Evolutionary conservation across 164 flowering plant genomes (phyloP).

Genomic region (Amborella trichopoda): DNA sequence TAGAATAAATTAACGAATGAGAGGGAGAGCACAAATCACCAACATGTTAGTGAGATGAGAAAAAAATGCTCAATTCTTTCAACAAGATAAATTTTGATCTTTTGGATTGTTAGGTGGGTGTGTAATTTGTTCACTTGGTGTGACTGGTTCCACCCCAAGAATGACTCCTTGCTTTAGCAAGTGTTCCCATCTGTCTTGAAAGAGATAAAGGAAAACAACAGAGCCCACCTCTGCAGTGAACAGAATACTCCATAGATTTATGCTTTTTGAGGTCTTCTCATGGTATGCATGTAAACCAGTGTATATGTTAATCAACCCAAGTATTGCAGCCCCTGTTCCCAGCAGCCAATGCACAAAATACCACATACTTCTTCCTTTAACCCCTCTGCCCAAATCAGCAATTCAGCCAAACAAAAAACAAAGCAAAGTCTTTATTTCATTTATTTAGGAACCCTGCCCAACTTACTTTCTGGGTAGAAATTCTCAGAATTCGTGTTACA

Average conservation of each 20-base stretch:
- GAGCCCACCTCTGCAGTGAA: constrained; percentile 47
- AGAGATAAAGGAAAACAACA: constrained; percentile 44
- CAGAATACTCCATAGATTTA: constrained; percentile 35
- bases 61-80: too few relatives aligned
- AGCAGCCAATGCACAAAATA: constrained; percentile 62
- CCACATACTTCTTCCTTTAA: constrained; percentile 50
- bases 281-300: constrained; percentile 65
- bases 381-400: constrained; percentile 39
- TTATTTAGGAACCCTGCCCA: too few relatives aligned
- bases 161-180: constrained; percentile 35
- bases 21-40: too few relatives aligned
- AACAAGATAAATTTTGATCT: too few relatives aligned
- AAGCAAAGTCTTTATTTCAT: too few relatives aligned
- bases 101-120: too few relatives aligned
- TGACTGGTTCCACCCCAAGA: constrained; percentile 17
- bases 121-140: constrained; percentile 17
- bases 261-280: constrained; percentile 29
- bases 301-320: constrained; percentile 60
- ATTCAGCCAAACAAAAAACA: too few relatives aligned
- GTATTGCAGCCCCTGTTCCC: constrained; percentile 42
- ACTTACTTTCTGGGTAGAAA: too few relatives aligned
- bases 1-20: too few relatives aligned
- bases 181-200: constrained; percentile 70
- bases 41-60: too few relatives aligned
- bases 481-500: too few relatives aligned